Conservation (phyloP, 2,329 filamentous ascomycete genomes). For the Thermoascus crustaceus region DNA sequence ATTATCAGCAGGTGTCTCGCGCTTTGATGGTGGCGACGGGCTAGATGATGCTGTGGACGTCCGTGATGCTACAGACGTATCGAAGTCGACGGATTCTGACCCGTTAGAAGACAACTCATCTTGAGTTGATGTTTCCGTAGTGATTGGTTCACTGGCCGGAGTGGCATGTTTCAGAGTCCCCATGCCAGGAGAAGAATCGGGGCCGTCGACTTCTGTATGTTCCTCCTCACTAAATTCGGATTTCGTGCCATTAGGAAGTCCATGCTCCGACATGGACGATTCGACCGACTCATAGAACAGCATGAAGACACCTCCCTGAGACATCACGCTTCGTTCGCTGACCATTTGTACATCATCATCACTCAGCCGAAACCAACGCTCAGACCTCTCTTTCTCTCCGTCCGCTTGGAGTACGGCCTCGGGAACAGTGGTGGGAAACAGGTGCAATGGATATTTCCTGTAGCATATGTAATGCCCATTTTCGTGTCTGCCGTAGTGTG, state of each 20-base stretch:
- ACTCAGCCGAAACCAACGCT: constrained; percentile 83
- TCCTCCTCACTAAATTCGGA: neutral
- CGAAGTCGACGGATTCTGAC: neutral
- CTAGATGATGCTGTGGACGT: neutral
- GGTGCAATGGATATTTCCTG: constrained; percentile 53
- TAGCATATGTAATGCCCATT: constrained; percentile 96
- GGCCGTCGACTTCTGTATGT: too few species aligned
- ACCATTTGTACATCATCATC: constrained; percentile 75
- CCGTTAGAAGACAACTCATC: neutral
- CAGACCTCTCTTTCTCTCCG: constrained; percentile 28
- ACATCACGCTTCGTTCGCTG: constrained; percentile 63
- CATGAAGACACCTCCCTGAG: constrained; percentile 86
- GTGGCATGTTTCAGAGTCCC: neutral
- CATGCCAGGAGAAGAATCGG: too few species aligned
- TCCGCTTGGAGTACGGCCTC: constrained; percentile 25
- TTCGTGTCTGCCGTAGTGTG: constrained; percentile 83
- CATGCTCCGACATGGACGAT: neutral
- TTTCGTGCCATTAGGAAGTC: neutral
- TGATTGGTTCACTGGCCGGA: neutral
- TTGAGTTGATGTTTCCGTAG: neutral
- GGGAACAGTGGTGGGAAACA: constrained; percentile 25
- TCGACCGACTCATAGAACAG: constrained; percentile 82
- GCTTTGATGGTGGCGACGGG: neutral
- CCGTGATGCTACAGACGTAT: neutral
- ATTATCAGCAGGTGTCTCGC: neutral